Evolutionary conservation across 2,329 filamentous ascomycete genomes (phyloP), one percentile per base, ranked within the genome.

Genomic region (Cordyceps militaris): DNA sequence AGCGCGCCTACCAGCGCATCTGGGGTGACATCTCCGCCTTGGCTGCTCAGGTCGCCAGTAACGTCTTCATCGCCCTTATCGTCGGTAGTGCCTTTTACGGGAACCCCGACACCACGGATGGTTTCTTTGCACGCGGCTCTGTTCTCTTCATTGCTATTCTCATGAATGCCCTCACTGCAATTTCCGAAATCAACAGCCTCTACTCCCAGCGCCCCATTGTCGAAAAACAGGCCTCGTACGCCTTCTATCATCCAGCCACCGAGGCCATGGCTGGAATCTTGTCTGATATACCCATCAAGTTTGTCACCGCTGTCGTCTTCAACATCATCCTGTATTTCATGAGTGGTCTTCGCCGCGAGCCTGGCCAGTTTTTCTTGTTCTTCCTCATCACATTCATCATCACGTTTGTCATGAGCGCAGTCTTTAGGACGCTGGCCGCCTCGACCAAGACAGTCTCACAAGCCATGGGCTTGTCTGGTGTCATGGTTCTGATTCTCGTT

Each of bases 351-450:
- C 69, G 76, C 1, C 78, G 86, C 28, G 80, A 83, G 52, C 75
- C 88, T 0, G 82, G 79, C 1, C 74, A 82, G 1, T 94, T 92
- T 75, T 94, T 94, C 72, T 77, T 90, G 61, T 94, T 86, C 74
- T 79, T 88, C 61, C 73, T 94, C 19, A 79, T 91, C 63, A 85
- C 82, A 0, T 89, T 88, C 67, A 71, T 84, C 16, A 77, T 81
- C 1, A 89, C 84, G 0, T 77, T 93, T 63, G 79, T 84, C 62
- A 91, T 92, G 86, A 86, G 81, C 38, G 88, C 86, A 70, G 76
- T 91, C 42, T 93, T 93, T 75, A 79, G 88, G 26, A 88, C 84
- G 0, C 83, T 93, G 65, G 88, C 84, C 0, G 83, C 87, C 0
- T 70, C 87, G 1, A 91, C 89, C 1, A 79, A 83, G 54, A 89